Conservation (phyloP, 441 rosid species). For the Eutrema salsugineum region DNA sequence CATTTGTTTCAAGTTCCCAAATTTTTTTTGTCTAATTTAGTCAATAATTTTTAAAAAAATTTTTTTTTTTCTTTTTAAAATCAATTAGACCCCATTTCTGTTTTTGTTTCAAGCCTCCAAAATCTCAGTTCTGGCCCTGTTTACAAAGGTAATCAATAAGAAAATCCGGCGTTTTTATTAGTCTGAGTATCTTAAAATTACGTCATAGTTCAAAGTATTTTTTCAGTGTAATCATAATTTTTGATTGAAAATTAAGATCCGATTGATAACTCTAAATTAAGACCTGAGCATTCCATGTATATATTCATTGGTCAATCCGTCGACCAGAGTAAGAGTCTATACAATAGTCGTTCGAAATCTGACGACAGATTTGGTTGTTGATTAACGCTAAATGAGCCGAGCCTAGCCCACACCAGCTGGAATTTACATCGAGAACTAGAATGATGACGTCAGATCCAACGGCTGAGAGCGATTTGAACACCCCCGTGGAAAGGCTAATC, state of each 20-base stretch:
- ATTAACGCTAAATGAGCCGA: neutral
- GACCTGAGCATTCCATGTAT: neutral
- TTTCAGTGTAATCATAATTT: neutral
- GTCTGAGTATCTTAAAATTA: neutral
- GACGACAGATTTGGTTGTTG: neutral
- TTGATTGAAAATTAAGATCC: neutral
- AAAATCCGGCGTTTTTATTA: neutral
- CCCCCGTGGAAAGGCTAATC: neutral
- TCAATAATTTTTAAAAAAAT: too few relatives aligned
- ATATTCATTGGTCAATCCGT: too few relatives aligned
- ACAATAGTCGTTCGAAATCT: neutral
- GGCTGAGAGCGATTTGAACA: constrained; percentile 29
- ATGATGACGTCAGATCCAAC: constrained; percentile 28
- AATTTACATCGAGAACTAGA: neutral
- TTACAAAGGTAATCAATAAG: neutral
- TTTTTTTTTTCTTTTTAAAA: too few relatives aligned
- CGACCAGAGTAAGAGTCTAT: too few relatives aligned
- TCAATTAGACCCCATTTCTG: too few relatives aligned
- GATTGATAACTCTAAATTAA: neutral
- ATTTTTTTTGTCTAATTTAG: too few relatives aligned
- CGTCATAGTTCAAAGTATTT: neutral
- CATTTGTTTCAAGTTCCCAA: too few relatives aligned
- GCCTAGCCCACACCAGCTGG: neutral
- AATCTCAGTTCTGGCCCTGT: too few relatives aligned
- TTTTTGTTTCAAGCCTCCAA: too few relatives aligned